Evolutionary conservation across 2,329 filamentous ascomycete genomes (phyloP).

Genomic region (Parasarocladium wereldwijsianum): DNA sequence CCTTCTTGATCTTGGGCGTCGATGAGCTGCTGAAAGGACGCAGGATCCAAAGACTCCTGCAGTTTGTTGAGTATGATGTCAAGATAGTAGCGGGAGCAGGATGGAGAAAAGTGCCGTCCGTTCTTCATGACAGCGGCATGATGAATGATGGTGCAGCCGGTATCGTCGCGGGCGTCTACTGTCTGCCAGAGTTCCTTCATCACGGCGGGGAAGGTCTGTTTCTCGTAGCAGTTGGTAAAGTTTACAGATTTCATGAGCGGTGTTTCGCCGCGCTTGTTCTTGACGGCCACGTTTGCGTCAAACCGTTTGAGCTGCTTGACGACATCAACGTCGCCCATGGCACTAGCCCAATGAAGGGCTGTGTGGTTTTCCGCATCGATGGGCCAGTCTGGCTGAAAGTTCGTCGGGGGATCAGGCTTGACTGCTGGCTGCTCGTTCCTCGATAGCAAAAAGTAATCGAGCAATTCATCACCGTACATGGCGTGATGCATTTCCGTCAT

Average conservation of each 20-base stretch:
- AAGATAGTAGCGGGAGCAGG: slow-evolving; percentile 83
- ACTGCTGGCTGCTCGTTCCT: slow-evolving; percentile 61
- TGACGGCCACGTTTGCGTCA: slow-evolving; percentile 56
- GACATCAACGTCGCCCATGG: slow-evolving; percentile 91
- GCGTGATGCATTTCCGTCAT: slow-evolving; percentile 70
- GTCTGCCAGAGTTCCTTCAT: slow-evolving; percentile 74
- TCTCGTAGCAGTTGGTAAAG: slow-evolving; percentile 95
- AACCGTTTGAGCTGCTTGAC: slow-evolving; percentile 76
- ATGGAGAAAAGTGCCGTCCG: slow-evolving; percentile 67
- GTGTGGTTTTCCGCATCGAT: slow-evolving; percentile 91
- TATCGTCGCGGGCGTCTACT: slow-evolving; percentile 63
- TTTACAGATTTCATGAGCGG: slow-evolving; percentile 88
- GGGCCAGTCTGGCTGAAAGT: slow-evolving; percentile 79
- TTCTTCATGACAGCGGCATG: slow-evolving; percentile 83
- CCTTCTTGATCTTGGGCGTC: slow-evolving; percentile 75
- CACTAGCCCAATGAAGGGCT: slow-evolving; percentile 90
- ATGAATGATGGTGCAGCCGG: slow-evolving; percentile 80
- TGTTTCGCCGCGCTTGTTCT: slow-evolving; percentile 67
- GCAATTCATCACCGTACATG: slow-evolving; percentile 78
- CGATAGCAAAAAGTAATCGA: slow-evolving; percentile 90
- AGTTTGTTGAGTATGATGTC: slow-evolving; percentile 83
- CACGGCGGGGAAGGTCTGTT: slow-evolving; percentile 74
- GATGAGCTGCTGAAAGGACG: slow-evolving; percentile 63
- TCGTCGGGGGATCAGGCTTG: slow-evolving; percentile 64
- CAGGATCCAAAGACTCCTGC: slow-evolving; percentile 59